phyloP scores from a whole-genome alignment of 2,329 filamentous ascomycete species.

The Sporothrix phasma region DNA sequence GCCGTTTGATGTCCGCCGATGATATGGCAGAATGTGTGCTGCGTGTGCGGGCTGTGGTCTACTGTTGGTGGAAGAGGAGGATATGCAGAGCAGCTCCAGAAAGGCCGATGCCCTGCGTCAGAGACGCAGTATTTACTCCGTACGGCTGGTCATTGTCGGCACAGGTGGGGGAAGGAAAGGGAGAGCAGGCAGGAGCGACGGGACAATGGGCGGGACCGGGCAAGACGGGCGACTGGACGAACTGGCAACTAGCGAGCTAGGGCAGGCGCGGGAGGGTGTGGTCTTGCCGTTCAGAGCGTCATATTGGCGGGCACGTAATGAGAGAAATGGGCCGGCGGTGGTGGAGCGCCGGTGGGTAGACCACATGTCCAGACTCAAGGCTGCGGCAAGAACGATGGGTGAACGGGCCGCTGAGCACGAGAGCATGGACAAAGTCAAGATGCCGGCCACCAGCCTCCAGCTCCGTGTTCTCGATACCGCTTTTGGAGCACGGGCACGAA shows the following conservation, averaged over 20 bases:
- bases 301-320: constrained; percentile 1
- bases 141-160: neutral
- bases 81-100: neutral
- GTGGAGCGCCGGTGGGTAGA: neutral
- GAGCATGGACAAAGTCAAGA: too few species aligned
- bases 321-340: neutral
- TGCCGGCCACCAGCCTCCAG: too few species aligned
- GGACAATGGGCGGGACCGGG: neutral
- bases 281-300: neutral
- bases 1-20: too few species aligned
- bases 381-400: neutral
- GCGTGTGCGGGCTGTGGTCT: too few species aligned
- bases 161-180: neutral
- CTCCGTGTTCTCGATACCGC: too few species aligned
- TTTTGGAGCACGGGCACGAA: too few species aligned
- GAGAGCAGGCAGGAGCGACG: neutral
- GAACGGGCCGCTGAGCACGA: neutral
- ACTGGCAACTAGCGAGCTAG: neutral
- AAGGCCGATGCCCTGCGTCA: neutral
- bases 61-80: neutral
- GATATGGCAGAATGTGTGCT: too few species aligned
- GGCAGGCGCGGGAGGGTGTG: neutral
- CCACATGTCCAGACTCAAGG: neutral
- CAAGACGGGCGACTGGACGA: neutral
- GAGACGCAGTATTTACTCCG: neutral